Base-by-base conservation (phyloP, 2,329 filamentous ascomycete species). In the Fusarium papillatum region DNA sequence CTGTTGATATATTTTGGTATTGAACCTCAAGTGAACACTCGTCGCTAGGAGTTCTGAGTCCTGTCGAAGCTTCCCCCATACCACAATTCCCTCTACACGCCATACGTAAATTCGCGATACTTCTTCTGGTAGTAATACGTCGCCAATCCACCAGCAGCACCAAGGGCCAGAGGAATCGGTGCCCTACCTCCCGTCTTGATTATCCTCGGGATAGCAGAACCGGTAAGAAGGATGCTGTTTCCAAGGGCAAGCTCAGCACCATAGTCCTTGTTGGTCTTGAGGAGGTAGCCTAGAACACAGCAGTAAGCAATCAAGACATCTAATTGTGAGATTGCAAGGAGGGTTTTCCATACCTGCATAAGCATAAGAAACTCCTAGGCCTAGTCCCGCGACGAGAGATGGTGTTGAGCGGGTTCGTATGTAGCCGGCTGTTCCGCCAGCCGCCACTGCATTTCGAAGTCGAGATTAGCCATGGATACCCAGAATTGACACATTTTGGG, bases 71-170 rank as follows among this genome's bases (percentile, higher is more conserved):
- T 6, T 29, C 7, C 22, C 31, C 16, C 13, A 19, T 26, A 19
- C 8, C 34, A 31, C 19, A 59, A 17, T 22, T 31, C 48, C 13
- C 13, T 46, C 78, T 69, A 86, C 4, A 85, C 83, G 13, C 84
- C 84, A n/a, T 79, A 85, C 19, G 78, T 78, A 70, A 86, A 85
- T 69, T 86, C 85, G 34, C 82, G 81, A 64, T 82, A 81, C 76
- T 86, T 86, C 76, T 85, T 85, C 75, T 85, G 82, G 72, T 86
- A 86, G 73, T 86, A 86, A 41, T 74, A 85, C 0, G 84, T 85
- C 2, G 85, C 83, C 17, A 86, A 76, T 36, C 76, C 79, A 46
- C 84, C 84, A 0, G 74, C 80, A 7, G 78, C 80, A 8, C 80
- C 81, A 8, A 86, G 78, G 3, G 77, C 81, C 31, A 86, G 69